phyloP scores from a whole-genome alignment of 2,329 filamentous ascomycete species.

The Seiridium unicorne region DNA sequence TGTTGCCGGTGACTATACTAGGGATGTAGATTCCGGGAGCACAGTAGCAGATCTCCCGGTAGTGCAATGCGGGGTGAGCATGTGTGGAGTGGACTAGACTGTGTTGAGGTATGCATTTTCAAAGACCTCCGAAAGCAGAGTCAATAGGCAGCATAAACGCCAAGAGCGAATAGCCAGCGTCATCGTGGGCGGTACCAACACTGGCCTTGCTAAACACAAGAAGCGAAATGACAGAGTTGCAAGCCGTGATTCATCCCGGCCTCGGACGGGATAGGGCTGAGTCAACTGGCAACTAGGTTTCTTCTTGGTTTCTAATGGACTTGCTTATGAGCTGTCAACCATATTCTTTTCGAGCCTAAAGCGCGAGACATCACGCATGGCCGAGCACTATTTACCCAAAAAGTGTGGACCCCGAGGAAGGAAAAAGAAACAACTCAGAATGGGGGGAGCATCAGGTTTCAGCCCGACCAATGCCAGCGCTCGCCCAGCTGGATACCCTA shows the following conservation, averaged over 20 bases:
- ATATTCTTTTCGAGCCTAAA: neutral
- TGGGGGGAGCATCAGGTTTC: neutral
- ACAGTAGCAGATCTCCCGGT: neutral
- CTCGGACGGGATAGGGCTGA: neutral
- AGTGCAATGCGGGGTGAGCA: neutral
- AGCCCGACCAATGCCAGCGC: neutral
- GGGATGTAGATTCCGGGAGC: neutral
- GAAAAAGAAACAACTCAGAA: neutral
- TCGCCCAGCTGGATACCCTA: slow-evolving; percentile 1
- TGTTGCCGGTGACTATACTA: neutral
- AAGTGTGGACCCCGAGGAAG: neutral
- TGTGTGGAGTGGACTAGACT: neutral
- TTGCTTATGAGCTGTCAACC: neutral
- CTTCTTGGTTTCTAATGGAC: neutral
- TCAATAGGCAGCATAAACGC: neutral
- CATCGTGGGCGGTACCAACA: neutral
- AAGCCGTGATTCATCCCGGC: neutral
- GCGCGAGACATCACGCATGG: neutral
- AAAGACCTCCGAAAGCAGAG: neutral
- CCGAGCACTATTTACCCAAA: too few species aligned
- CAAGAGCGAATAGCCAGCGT: neutral
- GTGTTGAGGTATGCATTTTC: neutral
- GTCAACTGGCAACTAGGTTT: neutral
- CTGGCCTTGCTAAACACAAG: neutral
- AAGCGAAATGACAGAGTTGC: slow-evolving; percentile 1